Conservation (phyloP, 768 basidiomycete genomes). For the Pseudohyphozyma bogoriensis region DNA sequence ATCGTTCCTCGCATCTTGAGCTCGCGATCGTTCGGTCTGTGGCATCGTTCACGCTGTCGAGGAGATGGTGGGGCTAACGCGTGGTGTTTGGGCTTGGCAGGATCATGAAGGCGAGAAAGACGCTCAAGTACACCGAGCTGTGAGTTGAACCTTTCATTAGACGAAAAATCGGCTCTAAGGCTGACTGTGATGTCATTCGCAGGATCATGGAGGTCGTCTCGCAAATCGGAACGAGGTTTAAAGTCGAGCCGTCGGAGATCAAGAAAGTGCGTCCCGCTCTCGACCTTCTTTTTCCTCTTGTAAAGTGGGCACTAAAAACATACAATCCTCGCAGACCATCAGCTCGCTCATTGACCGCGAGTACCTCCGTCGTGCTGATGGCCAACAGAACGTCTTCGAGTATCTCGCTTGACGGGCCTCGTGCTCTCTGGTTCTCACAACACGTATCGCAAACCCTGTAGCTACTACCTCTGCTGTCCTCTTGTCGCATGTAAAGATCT, state of each 20-base stretch:
- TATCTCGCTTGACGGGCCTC: slow-evolving; percentile 80
- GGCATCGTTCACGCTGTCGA: neutral
- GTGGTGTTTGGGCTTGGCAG: slow-evolving; percentile 88
- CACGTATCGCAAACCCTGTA: too few relatives aligned
- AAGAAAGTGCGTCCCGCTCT: slow-evolving; percentile 51
- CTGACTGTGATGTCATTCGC: neutral
- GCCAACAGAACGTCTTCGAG: slow-evolving; percentile 58
- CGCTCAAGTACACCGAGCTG: slow-evolving; percentile 65
- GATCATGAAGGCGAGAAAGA: slow-evolving; percentile 49
- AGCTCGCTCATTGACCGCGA: slow-evolving; percentile 70
- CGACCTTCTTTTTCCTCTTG: neutral
- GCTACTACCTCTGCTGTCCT: too few relatives aligned
- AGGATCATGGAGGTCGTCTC: slow-evolving; percentile 66
- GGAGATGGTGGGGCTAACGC: slow-evolving; percentile 40
- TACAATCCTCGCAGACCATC: slow-evolving; percentile 41
- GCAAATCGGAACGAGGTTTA: slow-evolving; percentile 77
- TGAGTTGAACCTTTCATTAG: neutral
- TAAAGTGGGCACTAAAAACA: neutral
- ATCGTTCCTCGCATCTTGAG: slow-evolving; percentile 74
- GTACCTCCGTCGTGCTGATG: slow-evolving; percentile 67
- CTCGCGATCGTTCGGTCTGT: slow-evolving; percentile 76
- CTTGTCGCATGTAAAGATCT: too few relatives aligned
- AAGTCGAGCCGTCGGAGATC: slow-evolving; percentile 70
- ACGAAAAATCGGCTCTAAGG: neutral
- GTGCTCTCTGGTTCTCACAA: too few relatives aligned